Evolutionary conservation across 208 protist species (phyloP), one percentile per base, ranked within the genome.

Genomic region (Trypanosoma theileri): DNA sequence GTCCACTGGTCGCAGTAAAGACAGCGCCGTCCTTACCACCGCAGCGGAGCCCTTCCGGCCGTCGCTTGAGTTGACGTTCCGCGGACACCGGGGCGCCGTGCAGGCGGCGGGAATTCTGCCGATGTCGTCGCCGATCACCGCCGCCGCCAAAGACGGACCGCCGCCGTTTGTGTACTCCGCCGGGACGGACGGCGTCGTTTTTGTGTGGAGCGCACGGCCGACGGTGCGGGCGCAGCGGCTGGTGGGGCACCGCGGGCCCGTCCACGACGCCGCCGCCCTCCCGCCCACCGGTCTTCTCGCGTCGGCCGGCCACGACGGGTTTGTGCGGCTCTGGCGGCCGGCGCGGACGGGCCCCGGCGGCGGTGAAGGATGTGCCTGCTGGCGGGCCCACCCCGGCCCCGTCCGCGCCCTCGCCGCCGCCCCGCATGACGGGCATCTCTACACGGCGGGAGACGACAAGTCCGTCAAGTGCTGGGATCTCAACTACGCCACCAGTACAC

Each of bases 391-490:
- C 74, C 64, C 68, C 10, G 93, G 88, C 0, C 79, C 89, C 0
- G 81, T 87, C 21, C 81, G 90, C 9, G 81, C 81, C 6, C 21
- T 96, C 9, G 86, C 72, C 51, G 90, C 94, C 45, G 84, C 91
- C 3, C 65, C 77, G 40, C 79, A 95, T 53, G 81, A 81, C 54
- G 79, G 88, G 45, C 60, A 82, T 41, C 59, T 96, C 19, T 92
- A 88, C 72, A 94, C 88, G 28, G 81, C 75, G 40, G 89, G 88
- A 16, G 85, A 95, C 46, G 91, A 96, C 71, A 94, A 95, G 69
- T 66, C 79, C 12, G 79, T 94, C n/a, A 96, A 96, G 69, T 72
- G 70, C 53, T 96, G 91, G 86, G 83, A 93, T 63, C 67, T 94
- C 9, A 75, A 79, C 57, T 75, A 76, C 62, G 61, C 53, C 26